phyloP scores from a whole-genome alignment of 495 filamentous ascomycete genomes.

The Penicillium soppii region DNA sequence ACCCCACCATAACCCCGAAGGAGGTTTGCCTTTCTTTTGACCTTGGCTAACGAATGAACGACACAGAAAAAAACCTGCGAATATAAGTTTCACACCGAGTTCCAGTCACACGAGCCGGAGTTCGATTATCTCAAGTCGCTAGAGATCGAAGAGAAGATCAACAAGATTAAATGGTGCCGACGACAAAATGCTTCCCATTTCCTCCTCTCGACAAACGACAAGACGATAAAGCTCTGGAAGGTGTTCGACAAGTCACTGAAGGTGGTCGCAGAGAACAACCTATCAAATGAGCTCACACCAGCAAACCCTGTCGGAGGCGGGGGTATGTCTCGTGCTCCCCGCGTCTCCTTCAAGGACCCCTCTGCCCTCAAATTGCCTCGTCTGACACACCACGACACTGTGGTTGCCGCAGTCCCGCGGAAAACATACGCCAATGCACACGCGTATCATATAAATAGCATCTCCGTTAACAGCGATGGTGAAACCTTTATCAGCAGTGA shows the following conservation, averaged over 20 bases:
- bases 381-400: constrained; percentile 96
- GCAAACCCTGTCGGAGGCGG: constrained; percentile 69
- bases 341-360: constrained; percentile 74
- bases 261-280: constrained; percentile 97
- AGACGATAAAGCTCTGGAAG: constrained; percentile 99
- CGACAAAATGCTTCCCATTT: constrained; percentile 98
- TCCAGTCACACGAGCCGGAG: constrained; percentile 98
- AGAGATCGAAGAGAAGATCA: constrained; percentile 99
- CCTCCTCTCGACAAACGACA: constrained; percentile 97
- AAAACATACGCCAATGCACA: constrained; percentile 97
- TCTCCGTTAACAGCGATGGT: constrained; percentile 98
- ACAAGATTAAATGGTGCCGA: constrained; percentile 99
- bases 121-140: constrained; percentile 99
- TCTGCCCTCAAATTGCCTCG: constrained; percentile 86
- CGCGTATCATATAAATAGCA: constrained; percentile 99
- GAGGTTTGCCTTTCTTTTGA: constrained; percentile 15
- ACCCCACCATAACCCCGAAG: not conserved
- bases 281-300: constrained; percentile 90
- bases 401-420: constrained; percentile 93
- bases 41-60: constrained; percentile 2
- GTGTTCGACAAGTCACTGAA: constrained; percentile 99
- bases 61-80: constrained; percentile 98
- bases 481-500: constrained; percentile 99
- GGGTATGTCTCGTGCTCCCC: constrained; percentile 69
- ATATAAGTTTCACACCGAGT: constrained; percentile 99